Evolutionary conservation across 1,284 basidiomycete species (phyloP), one percentile per base, ranked within the genome.

Genomic region (Kalmanozyma brasiliensis): DNA sequence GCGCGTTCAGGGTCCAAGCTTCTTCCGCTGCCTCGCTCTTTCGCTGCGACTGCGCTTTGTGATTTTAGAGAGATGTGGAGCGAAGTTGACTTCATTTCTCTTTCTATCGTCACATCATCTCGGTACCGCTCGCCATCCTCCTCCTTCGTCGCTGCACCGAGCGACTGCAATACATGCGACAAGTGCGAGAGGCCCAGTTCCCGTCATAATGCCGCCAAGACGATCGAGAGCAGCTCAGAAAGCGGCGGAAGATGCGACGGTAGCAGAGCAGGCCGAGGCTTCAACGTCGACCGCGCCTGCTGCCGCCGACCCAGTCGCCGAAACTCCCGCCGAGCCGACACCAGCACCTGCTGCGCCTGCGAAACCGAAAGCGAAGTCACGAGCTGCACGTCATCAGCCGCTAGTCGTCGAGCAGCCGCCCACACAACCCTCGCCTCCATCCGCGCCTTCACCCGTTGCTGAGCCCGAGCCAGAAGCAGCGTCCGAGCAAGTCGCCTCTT

Each of bases 161-260:
- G 30, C 30, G n/a, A 29, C 26, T 11, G 11, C 26, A 29, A 6
- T 11, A 11, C 26, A 29, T 29, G 7, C 26, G 26, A 29, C 13
- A 34, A 6, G 8, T 34, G 33, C 5, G 6, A 5, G 33, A 34
- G n/a, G 14, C 13, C 24, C 16, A 22, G 32, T 38, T 29, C 16
- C 33, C 2, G 4, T 22, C 43, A 38, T 44, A 20, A 70, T 70
- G 67, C 52, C 67, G 20, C 49, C 63, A 19, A 46, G 63, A 26
- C 36, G 38, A 23, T 47, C 68, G 11, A 40, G 53, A 63, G 53
- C 67, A 36, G 52, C 58, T 8, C 20, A 33, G 16, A 52, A 62
- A n/a, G 53, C 58, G 4, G 46, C 41, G 13, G 22, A 42, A 22
- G 34, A 42, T 11, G 32, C 48, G 19, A 23, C 35, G 11, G 38